Evolutionary conservation across 176 grass and related monocot genomes (phyloP).

Genomic region (Rhynchospora pubera): DNA sequence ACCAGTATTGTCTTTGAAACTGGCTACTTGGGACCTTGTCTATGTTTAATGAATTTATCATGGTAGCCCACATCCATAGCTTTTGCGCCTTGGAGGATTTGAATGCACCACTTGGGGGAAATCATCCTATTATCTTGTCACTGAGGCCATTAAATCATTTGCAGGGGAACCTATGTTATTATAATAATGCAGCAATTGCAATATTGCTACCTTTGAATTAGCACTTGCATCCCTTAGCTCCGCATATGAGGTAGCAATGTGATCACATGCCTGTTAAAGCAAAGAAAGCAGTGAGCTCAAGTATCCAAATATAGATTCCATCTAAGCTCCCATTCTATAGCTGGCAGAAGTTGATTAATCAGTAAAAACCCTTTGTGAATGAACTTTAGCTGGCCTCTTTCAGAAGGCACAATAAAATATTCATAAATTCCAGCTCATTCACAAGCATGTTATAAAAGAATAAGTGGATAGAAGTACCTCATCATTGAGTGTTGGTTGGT

Average conservation of each 20-base stretch:
- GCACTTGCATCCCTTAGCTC: conserved; percentile 76
- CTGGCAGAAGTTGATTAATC: background rate
- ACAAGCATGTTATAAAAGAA: background rate
- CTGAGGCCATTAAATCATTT: background rate
- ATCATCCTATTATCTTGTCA: background rate
- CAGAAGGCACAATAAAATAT: background rate
- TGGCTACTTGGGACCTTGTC: background rate
- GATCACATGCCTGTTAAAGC: conserved; percentile 66
- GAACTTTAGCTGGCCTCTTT: background rate
- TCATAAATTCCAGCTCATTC: background rate
- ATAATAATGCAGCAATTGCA: background rate
- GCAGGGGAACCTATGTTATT: background rate
- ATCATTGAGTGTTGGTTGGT: conserved; percentile 85
- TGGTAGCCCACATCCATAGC: background rate
- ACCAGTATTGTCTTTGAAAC: background rate
- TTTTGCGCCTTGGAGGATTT: background rate
- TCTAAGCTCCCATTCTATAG: background rate
- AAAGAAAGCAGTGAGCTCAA: background rate
- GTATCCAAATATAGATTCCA: background rate
- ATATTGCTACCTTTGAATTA: conserved; percentile 62
- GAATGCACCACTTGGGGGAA: background rate
- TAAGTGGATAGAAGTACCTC: conserved; percentile 49
- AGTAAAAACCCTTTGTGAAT: background rate
- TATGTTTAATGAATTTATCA: background rate
- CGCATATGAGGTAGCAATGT: conserved; percentile 96